Evolutionary conservation across 1,284 basidiomycete species (phyloP).

Genomic region (Taiwanofungus camphoratus): DNA sequence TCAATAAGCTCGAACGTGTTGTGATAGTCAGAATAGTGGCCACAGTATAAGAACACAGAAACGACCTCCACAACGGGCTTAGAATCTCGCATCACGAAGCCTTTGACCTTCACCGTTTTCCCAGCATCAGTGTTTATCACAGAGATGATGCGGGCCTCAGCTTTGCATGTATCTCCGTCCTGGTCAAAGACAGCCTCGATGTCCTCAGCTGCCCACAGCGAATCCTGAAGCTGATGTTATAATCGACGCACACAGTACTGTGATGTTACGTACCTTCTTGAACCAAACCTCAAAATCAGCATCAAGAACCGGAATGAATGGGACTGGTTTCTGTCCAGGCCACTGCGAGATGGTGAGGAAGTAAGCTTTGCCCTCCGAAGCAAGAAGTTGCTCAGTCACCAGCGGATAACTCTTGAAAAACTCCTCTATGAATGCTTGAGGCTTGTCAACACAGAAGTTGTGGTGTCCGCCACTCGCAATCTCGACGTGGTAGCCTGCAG

Average conservation of each 20-base stretch:
- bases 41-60: slow-evolving; percentile 96
- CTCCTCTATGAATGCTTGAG: slow-evolving; percentile 66
- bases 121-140: slow-evolving; percentile 91
- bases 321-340: slow-evolving; percentile 96
- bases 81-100: slow-evolving; percentile 71
- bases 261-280: slow-evolving; percentile 89
- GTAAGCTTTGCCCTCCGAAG: slow-evolving; percentile 93
- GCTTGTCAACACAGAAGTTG: slow-evolving; percentile 82
- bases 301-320: slow-evolving; percentile 96
- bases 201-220: slow-evolving; percentile 97
- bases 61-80: slow-evolving; percentile 88
- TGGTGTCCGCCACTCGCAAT: slow-evolving; percentile 98
- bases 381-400: slow-evolving; percentile 82
- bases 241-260: no score
- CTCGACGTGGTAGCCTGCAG: slow-evolving; percentile 95
- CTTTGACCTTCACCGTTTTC: slow-evolving; percentile 91
- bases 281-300: slow-evolving; percentile 95
- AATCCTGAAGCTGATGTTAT: slow-evolving; percentile 60
- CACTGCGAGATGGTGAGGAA: slow-evolving; percentile 95
- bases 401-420: slow-evolving; percentile 87
- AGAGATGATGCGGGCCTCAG: slow-evolving; percentile 84
- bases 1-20: slow-evolving; percentile 94
- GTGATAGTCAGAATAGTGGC: slow-evolving; percentile 87
- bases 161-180: slow-evolving; percentile 90
- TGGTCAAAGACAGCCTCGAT: slow-evolving; percentile 98